phyloP scores from a whole-genome alignment of 192 early-diverging fungal genomes.

The Spizellomyces sp. region DNA sequence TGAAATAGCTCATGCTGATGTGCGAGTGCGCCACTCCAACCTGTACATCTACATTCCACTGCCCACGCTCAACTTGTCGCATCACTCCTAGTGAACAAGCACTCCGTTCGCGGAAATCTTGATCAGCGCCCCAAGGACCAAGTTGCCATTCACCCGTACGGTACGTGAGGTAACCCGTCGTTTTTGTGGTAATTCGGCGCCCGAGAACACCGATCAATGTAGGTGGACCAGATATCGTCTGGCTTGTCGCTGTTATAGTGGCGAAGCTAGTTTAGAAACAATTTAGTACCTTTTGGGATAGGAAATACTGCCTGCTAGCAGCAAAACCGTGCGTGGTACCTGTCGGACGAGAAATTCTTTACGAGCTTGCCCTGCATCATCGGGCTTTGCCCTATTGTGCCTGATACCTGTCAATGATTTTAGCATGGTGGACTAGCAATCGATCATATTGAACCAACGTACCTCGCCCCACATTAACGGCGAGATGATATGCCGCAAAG shows the following conservation, averaged over 20 bases:
- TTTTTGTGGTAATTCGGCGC: conserved; percentile 57
- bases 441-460: conserved; percentile 14
- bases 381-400: conserved; percentile 59
- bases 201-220: conserved; percentile 63
- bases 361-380: conserved; percentile 58
- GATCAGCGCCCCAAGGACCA: conserved; percentile 62
- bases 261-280: conserved; percentile 55
- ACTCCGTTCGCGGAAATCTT: conserved; percentile 19
- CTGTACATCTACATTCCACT: conserved; percentile 41
- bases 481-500: conserved; percentile 74
- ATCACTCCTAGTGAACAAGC: conserved; percentile 45
- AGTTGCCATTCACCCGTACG: conserved; percentile 75
- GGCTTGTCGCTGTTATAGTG: conserved; percentile 59
- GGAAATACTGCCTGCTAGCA: not conserved
- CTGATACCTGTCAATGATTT: conserved; percentile 36
- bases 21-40: conserved; percentile 41
- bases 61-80: conserved; percentile 21
- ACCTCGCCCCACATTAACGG: conserved; percentile 74
- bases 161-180: conserved; percentile 76
- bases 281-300: not conserved
- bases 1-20: conserved; percentile 36
- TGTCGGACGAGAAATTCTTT: conserved; percentile 60
- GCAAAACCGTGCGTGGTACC: conserved; percentile 7
- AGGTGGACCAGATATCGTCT: conserved; percentile 67
- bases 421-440: not conserved